These are phyloP conservation scores for Sporothrix pallida DNA, from an alignment of 2,329 filamentous ascomycete genomes.

Conservation along the genomic window DNA sequence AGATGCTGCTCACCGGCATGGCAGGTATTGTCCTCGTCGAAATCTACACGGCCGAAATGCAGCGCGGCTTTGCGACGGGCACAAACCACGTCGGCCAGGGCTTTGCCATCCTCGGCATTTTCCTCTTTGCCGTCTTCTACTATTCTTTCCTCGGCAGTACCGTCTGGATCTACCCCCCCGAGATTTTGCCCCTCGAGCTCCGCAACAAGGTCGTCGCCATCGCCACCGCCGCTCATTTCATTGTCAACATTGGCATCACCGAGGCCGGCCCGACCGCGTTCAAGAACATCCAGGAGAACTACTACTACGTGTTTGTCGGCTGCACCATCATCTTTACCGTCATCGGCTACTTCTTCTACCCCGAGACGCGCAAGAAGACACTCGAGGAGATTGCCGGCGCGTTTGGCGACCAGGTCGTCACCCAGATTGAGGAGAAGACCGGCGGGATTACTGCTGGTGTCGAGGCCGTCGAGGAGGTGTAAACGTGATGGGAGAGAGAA, in stretches of 20 bases:
- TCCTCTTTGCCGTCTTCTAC: slow-evolving; percentile 63
- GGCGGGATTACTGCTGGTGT: background rate
- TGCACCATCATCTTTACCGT: slow-evolving; percentile 58
- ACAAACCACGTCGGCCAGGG: slow-evolving; percentile 62
- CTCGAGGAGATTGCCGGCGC: slow-evolving; percentile 56
- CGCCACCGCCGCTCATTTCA: slow-evolving; percentile 58
- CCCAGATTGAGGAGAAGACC: background rate
- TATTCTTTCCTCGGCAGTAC: slow-evolving; percentile 61
- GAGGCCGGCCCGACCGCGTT: slow-evolving; percentile 62
- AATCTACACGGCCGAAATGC: slow-evolving; percentile 66
- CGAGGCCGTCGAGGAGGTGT: slow-evolving; percentile 15
- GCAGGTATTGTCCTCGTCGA: slow-evolving; percentile 59
- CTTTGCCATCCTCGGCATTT: slow-evolving; percentile 64
- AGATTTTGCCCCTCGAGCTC: slow-evolving; percentile 59
- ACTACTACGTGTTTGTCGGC: slow-evolving; percentile 64
- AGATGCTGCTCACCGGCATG: slow-evolving; percentile 62
- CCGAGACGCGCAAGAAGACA: slow-evolving; percentile 56
- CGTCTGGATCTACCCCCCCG: slow-evolving; percentile 62
- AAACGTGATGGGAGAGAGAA: no score
- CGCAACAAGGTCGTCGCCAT: slow-evolving; percentile 62
- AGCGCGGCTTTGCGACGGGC: slow-evolving; percentile 60
- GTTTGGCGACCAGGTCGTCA: slow-evolving; percentile 54
- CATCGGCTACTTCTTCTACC: slow-evolving; percentile 61
- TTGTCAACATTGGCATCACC: slow-evolving; percentile 61
- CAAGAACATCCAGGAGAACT: slow-evolving; percentile 61